Evolutionary conservation across 345 rosid species (phyloP), one percentile per base, ranked within the genome.

Genomic region (Eucalyptus rudis): DNA sequence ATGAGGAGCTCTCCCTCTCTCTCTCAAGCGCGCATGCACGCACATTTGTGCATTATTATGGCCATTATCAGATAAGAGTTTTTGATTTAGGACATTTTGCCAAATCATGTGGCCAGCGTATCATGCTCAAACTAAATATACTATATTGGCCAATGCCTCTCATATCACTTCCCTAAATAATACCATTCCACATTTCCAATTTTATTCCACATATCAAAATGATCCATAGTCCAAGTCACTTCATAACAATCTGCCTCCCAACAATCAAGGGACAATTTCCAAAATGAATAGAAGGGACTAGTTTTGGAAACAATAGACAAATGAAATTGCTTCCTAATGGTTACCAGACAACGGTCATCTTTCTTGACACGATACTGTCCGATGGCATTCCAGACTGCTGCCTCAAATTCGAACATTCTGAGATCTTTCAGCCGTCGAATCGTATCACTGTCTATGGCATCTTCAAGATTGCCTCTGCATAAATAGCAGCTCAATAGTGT

Each of bases 401-500:
- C 36, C 92, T 97, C 99, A 86, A 93, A 96, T 24, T 58, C 88
- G 19, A 40, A 62, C 96, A 97, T 95, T 7, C 89, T 76, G 83
- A 95, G 92, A 88, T 93, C 90, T 31, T 92, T 93, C 49, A 91
- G 80, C 47, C 5, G 44, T 87, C 91, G 92, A 89, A 97, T 96
- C 54, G 87, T 25, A 68, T 95, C 94, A 13, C 92, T 89, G 13
- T 90, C 83, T 47, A 92, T 56, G 36, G 90, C 92, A 5, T 94
- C 87, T 31, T 90, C 92, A 89, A 96, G 54, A 76, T 19, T 86
- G 40, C 89, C 25, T 43, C 97, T 97, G 86, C 49, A 40, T 31
- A 66, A 51, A 59, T 45, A 59, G 33, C 47, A 86, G 33, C 80
- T 44, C 51, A 86, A 49, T 56, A 15, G 16, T 5, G 24, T 66